Evolutionary conservation across 1,284 basidiomycete genomes (phyloP).

Genomic region (Cystobasidium slooffiae): DNA sequence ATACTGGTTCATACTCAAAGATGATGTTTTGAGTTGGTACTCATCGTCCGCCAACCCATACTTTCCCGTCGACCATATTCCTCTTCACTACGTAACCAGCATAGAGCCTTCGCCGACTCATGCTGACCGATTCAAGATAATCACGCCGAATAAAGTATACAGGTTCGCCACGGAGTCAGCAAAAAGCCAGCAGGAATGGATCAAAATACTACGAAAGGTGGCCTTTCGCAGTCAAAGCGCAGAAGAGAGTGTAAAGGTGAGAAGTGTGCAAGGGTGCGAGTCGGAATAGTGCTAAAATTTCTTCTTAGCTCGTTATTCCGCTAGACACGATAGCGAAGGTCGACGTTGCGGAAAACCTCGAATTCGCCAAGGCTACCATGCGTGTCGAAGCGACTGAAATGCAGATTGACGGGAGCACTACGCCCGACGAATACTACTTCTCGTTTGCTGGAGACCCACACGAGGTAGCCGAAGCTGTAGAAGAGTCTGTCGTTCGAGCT

Average conservation of each 20-base stretch:
- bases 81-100: constrained; percentile 85
- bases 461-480: background rate
- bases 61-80: constrained; percentile 92
- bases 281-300: background rate
- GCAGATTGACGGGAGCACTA: background rate
- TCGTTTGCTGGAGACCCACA: constrained; percentile 19
- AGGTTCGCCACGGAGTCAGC: constrained; percentile 55
- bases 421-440: constrained; percentile 32
- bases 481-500: background rate
- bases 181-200: constrained; percentile 65
- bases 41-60: constrained; percentile 95
- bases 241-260: constrained; percentile 88
- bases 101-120: constrained; percentile 73
- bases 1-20: constrained; percentile 92
- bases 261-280: constrained; percentile 40
- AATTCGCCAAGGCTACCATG: constrained; percentile 85
- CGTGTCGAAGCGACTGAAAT: constrained; percentile 65
- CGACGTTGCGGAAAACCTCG: constrained; percentile 82
- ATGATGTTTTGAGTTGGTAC: constrained; percentile 92
- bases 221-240: constrained; percentile 95
- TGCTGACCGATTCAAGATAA: constrained; percentile 55
- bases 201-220: constrained; percentile 81
- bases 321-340: constrained; percentile 86
- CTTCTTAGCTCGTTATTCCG: constrained; percentile 81
- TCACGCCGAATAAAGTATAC: constrained; percentile 54